Evolutionary conservation across 75 land plant species (phyloP), one percentile per base, ranked within the genome.

Genomic region (Azolla pinnata): DNA sequence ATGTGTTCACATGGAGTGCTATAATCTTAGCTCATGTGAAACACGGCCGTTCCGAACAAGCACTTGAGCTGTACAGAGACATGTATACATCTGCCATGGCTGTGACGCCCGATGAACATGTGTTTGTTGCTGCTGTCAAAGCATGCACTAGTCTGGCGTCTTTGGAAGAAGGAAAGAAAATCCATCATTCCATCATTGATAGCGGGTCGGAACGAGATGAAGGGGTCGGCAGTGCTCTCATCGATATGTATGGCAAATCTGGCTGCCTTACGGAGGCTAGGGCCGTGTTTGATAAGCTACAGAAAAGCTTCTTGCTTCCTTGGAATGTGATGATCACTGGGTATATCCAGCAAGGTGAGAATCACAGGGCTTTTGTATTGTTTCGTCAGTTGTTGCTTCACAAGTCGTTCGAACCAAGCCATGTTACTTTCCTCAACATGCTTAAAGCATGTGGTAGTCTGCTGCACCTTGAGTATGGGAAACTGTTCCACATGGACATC

Each of bases 111-210:
- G 40, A 65, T 59, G 23, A 25, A 24, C 31, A 29, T 35, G 60
- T 32, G 1, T 48, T 33, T 61, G 46, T 61, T 34, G 34, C 31
- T 21, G 65, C 42, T 35, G 30, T 65, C 9, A 27, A 30, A 17
- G 64, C 67, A 17, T 68, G 68, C 33, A 20, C 68, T 12, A 16
- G 29, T 10, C 10, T 49, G 2, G 57, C 31, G 25, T 56, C 38
- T 25, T 68, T 65, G 30, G 72, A 70, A 19, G 83, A 80, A 50
- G 83, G 90, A 16, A 78, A 61, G 62, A 77, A 80, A 57, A 60
- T 83, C 47, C 90, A 87, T 61, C 76, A 75, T 9, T 70, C 74
- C 19, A 73, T 51, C 1, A 50, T 69, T 7, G 80, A 75, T 56
- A 56, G 51, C 28, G 72, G 81, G 9, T 52, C 72, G 30, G 75